These are phyloP conservation scores for Zygoascus biomembranicola DNA, from an alignment of 805 yeast genomes.

Conservation along the genomic window DNA sequence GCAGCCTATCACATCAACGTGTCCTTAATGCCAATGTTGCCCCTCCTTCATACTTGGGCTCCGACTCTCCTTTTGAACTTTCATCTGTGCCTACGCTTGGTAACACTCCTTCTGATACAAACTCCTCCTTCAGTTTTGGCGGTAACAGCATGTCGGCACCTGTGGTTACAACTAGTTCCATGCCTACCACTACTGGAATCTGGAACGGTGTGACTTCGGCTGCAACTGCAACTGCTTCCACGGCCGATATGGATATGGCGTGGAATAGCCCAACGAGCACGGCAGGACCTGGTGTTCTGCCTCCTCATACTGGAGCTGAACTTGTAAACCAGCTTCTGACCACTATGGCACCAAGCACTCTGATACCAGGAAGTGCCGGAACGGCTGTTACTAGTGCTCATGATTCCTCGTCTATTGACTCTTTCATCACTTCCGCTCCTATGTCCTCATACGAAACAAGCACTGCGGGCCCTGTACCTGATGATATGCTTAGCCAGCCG, in stretches of 20 bases:
- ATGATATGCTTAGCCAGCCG: background rate
- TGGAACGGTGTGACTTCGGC: background rate
- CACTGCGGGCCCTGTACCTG: background rate
- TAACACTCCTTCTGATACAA: background rate
- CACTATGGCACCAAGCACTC: background rate
- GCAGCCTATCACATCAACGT: background rate
- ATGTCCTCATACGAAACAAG: background rate
- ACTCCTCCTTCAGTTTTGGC: background rate
- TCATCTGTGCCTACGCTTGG: background rate
- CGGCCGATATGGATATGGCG: background rate
- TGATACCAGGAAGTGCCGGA: slow-evolving; percentile 2
- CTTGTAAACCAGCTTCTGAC: background rate
- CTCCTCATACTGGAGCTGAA: background rate
- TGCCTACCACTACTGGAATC: background rate
- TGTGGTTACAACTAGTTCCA: background rate
- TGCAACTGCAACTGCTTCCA: background rate
- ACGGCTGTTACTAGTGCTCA: background rate
- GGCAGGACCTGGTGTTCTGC: background rate
- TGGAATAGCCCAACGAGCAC: background rate
- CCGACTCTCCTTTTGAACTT: background rate
- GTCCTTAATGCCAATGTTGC: background rate
- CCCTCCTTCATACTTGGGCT: background rate
- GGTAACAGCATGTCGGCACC: background rate
- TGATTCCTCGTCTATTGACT: background rate
- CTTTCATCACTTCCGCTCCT: slow-evolving; percentile 1